Conservation (phyloP, 1,284 basidiomycete species). For the Testicularia cyperi region DNA sequence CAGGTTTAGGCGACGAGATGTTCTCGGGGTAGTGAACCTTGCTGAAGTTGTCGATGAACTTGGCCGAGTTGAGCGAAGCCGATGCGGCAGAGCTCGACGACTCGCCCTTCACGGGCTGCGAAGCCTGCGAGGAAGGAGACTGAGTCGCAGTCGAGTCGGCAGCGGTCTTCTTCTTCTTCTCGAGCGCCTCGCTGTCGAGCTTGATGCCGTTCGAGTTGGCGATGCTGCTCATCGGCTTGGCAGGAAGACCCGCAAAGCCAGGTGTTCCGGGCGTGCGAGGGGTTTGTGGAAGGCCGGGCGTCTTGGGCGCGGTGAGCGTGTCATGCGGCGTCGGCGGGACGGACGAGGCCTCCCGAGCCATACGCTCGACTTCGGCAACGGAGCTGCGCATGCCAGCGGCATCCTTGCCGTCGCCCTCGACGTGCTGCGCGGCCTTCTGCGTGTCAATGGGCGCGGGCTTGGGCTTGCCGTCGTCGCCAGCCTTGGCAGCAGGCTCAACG, state of each 20-base stretch:
- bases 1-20: constrained; percentile 77
- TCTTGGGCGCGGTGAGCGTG: constrained; percentile 26
- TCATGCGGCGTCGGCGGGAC: constrained; percentile 51
- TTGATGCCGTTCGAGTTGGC: constrained; percentile 43
- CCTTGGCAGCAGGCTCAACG: constrained; percentile 20
- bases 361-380: constrained; percentile 52
- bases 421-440: constrained; percentile 20
- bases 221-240: constrained; percentile 49
- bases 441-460: constrained; percentile 42
- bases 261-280: constrained; percentile 54
- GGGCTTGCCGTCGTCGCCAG: constrained; percentile 29
- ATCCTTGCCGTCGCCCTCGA: constrained; percentile 29
- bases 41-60: constrained; percentile 75
- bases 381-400: constrained; percentile 35
- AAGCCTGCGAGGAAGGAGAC: constrained; percentile 5
- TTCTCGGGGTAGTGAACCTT: constrained; percentile 80
- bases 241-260: constrained; percentile 53
- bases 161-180: constrained; percentile 45
- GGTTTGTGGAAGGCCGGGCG: constrained; percentile 40
- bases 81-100: constrained; percentile 42
- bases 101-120: constrained; percentile 9
- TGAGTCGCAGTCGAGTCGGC: constrained; percentile 17
- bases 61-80: constrained; percentile 43
- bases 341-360: constrained; percentile 54
- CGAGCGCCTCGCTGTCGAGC: constrained; percentile 50